Base-by-base conservation (phyloP, 345 rosid genomes). In the Eucalyptus sideroxylon region DNA sequence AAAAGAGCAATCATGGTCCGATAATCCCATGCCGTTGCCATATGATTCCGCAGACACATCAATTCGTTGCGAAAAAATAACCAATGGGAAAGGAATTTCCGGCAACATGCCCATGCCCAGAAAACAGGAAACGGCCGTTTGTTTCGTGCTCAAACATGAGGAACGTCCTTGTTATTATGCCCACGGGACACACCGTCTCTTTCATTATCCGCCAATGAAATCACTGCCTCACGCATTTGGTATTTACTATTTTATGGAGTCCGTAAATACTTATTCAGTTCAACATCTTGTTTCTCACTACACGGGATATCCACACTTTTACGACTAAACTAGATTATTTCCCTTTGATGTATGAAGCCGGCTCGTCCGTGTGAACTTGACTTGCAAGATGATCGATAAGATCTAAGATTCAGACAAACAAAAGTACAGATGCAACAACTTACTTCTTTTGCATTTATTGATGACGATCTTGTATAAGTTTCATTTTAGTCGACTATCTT, bases 381-480 rank as follows among this genome's bases (percentile, higher is more conserved):
- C 21, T 65, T 15, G 37, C 5, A 8, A 16, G 77, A 4, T n/a
- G 40, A n/a, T 1, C 0, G 77, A 16, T 15, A 65, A 65, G 40
- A 65, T 8, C 21, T 16, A 65, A 65, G 40, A 65, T n/a, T 16
- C 19, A 0, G 10, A 4, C 16, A 15, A 0, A n/a, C 11, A 65
- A n/a, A 16, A 65, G 3, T 16, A 65, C 10, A 53, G 26, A 53
- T 53, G 11, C 21, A n/a, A n/a, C 8, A 4, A n/a, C 40, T n/a
- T n/a, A n/a, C 40, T n/a, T 65, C 77, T 65, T 65, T 65, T 65
- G 5, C 77, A n/a, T 65, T n/a, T 15, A n/a, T n/a, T 15, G 77
- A 8, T 0, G 11, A n/a, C 21, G 0, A 65, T 65, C 3, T 9
- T 1, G 24, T 53, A 21, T 21, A 21, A 21, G 26, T 53, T 53